Evolutionary conservation across 768 basidiomycete genomes (phyloP).

Genomic region (Auricularia auricula-judae): DNA sequence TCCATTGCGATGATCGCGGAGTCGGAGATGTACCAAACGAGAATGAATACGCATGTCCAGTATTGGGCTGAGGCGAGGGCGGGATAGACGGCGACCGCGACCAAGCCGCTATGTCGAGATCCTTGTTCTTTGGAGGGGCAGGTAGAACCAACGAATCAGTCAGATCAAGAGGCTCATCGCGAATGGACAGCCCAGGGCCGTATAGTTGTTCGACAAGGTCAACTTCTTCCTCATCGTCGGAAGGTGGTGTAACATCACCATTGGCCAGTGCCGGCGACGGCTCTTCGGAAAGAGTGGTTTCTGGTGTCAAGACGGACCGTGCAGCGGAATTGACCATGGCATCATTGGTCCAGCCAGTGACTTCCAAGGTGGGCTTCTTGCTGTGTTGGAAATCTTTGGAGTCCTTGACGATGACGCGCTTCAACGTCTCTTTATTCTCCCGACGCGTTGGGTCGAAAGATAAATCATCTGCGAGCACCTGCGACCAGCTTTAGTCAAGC

Average conservation of each 20-base stretch:
- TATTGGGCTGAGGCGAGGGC: constrained; percentile 27
- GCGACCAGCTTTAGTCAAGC: background rate
- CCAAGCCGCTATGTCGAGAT: constrained; percentile 81
- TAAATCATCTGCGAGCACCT: constrained; percentile 73
- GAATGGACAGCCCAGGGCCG: constrained; percentile 63
- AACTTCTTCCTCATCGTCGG: constrained; percentile 70
- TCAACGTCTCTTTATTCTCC: constrained; percentile 76
- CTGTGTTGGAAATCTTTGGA: background rate
- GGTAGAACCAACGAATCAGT: constrained; percentile 79
- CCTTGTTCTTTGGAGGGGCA: constrained; percentile 75
- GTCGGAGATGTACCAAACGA: background rate
- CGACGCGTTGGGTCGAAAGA: constrained; percentile 84
- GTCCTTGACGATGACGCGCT: constrained; percentile 62
- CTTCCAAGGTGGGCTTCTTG: background rate
- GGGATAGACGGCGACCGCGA: constrained; percentile 41
- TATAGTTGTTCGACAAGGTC: constrained; percentile 96
- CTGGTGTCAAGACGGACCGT: background rate
- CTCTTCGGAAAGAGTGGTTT: constrained; percentile 2
- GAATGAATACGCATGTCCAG: background rate
- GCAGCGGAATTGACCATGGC: background rate
- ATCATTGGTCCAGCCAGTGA: background rate
- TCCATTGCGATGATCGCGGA: background rate
- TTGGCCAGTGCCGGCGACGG: background rate
- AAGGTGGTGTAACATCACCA: background rate
- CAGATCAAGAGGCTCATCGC: constrained; percentile 61